A percentile compares a stretch with the other conserved stretches of the same genome.
Evolutionary conservation across 2,329 filamentous ascomycete species (phyloP).

Genomic region (Phyllosticta citriasiana): DNA sequence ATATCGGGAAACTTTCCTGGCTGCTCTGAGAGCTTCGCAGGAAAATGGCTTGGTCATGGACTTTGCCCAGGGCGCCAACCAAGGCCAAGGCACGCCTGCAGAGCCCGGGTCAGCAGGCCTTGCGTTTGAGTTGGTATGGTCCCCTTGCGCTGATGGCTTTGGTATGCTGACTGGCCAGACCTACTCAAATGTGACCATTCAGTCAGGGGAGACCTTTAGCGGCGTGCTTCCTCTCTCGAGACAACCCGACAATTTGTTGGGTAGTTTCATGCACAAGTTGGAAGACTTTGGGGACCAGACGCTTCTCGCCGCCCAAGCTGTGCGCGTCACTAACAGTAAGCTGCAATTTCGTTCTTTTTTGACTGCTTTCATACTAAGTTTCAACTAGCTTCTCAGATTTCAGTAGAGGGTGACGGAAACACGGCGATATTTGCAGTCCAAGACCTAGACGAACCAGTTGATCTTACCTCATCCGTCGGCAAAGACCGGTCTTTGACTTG

Average conservation of each 20-base stretch:
- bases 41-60: slow-evolving; percentile 34
- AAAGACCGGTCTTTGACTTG: slow-evolving; percentile 11
- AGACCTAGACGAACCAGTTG: slow-evolving; percentile 5
- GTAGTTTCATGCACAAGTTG: slow-evolving; percentile 13
- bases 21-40: slow-evolving; percentile 22
- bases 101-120: slow-evolving; percentile 13
- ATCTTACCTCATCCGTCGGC: slow-evolving; percentile 13
- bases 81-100: slow-evolving; percentile 38
- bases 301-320: slow-evolving; percentile 13
- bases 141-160: background rate
- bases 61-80: slow-evolving; percentile 37
- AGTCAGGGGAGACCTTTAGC: slow-evolving; percentile 6
- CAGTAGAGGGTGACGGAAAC: background rate
- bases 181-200: slow-evolving; percentile 13
- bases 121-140: slow-evolving; percentile 12
- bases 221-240: slow-evolving; percentile 11
- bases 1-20: slow-evolving; percentile 21
- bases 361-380: background rate
- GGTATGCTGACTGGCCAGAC: background rate
- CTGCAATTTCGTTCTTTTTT: background rate
- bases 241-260: slow-evolving; percentile 6
- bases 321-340: slow-evolving; percentile 5
- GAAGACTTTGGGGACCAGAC: slow-evolving; percentile 14
- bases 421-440: background rate
- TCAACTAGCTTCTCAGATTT: background rate